A percentile compares a stretch with the other conserved stretches of the same genome.
Conservation (phyloP, 1,284 basidiomycete genomes). For the Acaromyces ingoldii region DNA sequence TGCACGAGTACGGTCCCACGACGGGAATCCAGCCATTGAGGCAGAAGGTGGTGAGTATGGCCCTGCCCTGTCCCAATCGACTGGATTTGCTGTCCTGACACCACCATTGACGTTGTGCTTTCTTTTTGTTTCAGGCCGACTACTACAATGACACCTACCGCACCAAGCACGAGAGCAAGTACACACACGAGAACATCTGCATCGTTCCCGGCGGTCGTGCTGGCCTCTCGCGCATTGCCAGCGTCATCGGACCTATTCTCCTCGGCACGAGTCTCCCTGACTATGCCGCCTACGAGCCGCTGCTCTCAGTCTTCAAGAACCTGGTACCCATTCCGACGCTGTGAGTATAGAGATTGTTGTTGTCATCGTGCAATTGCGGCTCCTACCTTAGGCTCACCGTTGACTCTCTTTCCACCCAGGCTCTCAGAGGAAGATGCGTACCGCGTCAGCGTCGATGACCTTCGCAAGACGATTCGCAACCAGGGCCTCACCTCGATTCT, state of each 20-base stretch:
- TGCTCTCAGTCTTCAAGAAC: constrained; percentile 78
- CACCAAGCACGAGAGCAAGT: constrained; percentile 70
- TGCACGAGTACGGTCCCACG: constrained; percentile 85
- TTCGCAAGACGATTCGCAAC: constrained; percentile 44
- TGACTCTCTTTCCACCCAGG: too few species aligned
- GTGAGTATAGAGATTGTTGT: too few species aligned
- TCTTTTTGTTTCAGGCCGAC: constrained; percentile 46
- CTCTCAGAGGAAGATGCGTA: constrained; percentile 58
- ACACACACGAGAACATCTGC: constrained; percentile 80
- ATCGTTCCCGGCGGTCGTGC: constrained; percentile 85
- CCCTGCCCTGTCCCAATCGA: too few species aligned
- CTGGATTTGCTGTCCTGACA: too few species aligned
- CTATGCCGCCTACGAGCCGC: constrained; percentile 66
- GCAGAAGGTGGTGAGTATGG: constrained; percentile 24
- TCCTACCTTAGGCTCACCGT: too few species aligned
- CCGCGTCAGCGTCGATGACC: constrained; percentile 65
- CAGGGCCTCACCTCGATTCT: constrained; percentile 75
- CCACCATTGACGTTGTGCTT: too few species aligned
- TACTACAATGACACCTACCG: constrained; percentile 85
- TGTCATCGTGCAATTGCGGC: too few species aligned
- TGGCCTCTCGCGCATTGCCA: constrained; percentile 81
- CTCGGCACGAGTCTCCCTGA: constrained; percentile 71
- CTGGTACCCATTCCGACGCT: constrained; percentile 64
- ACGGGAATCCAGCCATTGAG: constrained; percentile 70
- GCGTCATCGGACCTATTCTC: constrained; percentile 73